Base-by-base conservation (phyloP, 805 yeast species). In the Yarrowia deformans region DNA sequence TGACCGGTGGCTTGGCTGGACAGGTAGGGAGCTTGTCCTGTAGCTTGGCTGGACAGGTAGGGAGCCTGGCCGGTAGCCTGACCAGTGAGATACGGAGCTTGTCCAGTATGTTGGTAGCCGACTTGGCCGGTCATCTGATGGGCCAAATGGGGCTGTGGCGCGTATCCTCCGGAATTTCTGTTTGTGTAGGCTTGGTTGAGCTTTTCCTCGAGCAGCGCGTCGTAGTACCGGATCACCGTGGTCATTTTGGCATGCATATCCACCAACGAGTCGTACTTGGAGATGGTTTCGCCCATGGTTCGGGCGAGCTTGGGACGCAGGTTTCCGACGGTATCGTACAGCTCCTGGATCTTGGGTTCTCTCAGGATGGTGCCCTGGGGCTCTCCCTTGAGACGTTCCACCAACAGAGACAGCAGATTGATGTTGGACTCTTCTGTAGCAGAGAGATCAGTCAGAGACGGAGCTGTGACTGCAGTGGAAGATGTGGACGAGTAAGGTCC, bases 211-310 rank as follows among this genome's bases (percentile, higher is more conserved):
- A 92, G 81, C 63, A 90, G 83, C 70, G 84, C 85, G 76, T 92
- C 97, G 74, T 92, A 93, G n/a, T 89, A 81, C 71, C 89, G 84
- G 75, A 88, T 85, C 40, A 91, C 88, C 6, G 92, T 88, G 68
- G 90, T 88, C 68, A 93, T 84, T 74, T 93, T 91, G 60, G 89
- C 85, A 78, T 90, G 91, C 86, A 90, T 82, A 60, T 90, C 91
- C 71, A 90, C 84, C 71, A 88, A 84, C 23, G 79, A 77, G 66
- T 91, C 94, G 74, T 91, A 86, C 72, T 85, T 88, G 45, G 84
- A 83, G 40, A 84, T 82, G 1, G 91, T 81, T 37, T 84, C 85
- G 55, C 86, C 82, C 39, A 90, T 78, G 14, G 89, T 84, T 52
- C 82, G 81, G 69, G 88, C 88, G 54, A 91, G 76, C 73, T 89